A percentile compares a stretch with the other conserved stretches of the same genome.
phyloP scores from a whole-genome alignment of 2,329 filamentous ascomycete species.

The Metarhizium album region DNA sequence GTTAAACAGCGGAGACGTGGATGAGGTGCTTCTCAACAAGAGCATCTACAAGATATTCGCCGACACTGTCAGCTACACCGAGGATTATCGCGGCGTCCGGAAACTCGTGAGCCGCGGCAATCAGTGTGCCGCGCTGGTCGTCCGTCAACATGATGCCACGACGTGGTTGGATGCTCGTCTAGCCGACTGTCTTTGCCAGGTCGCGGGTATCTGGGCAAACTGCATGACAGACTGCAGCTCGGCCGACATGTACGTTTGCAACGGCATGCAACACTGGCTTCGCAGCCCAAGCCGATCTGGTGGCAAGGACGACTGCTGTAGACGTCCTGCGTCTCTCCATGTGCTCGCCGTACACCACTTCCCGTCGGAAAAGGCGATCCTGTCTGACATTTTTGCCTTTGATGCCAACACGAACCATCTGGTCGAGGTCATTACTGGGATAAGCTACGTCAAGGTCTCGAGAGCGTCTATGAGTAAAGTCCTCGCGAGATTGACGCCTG shows the following conservation, averaged over 20 bases:
- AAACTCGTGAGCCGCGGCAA: slow-evolving; percentile 17
- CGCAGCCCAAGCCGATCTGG: slow-evolving; percentile 9
- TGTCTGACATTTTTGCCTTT: slow-evolving; percentile 8
- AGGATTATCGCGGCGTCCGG: slow-evolving; percentile 14
- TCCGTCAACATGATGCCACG: slow-evolving; percentile 10
- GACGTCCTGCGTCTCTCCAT: not conserved
- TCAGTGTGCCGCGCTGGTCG: slow-evolving; percentile 20
- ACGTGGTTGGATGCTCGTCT: slow-evolving; percentile 17
- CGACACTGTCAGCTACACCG: slow-evolving; percentile 24
- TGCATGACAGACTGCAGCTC: slow-evolving; percentile 18
- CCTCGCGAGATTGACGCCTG: not conserved
- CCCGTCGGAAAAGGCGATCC: not conserved
- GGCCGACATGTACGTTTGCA: slow-evolving; percentile 22
- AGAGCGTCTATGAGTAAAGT: slow-evolving; percentile 6
- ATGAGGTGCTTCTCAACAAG: slow-evolving; percentile 23
- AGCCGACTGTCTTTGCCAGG: slow-evolving; percentile 24
- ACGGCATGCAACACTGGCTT: slow-evolving; percentile 20
- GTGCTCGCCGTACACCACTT: slow-evolving; percentile 4
- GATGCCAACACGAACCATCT: not conserved
- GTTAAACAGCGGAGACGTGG: slow-evolving; percentile 15
- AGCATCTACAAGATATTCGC: slow-evolving; percentile 26
- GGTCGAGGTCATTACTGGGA: slow-evolving; percentile 7
- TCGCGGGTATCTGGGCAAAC: slow-evolving; percentile 26
- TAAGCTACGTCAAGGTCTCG: slow-evolving; percentile 6
- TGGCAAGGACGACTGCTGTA: not conserved